Base-by-base conservation (phyloP, 495 filamentous ascomycete species). In the Cercophora samala region DNA sequence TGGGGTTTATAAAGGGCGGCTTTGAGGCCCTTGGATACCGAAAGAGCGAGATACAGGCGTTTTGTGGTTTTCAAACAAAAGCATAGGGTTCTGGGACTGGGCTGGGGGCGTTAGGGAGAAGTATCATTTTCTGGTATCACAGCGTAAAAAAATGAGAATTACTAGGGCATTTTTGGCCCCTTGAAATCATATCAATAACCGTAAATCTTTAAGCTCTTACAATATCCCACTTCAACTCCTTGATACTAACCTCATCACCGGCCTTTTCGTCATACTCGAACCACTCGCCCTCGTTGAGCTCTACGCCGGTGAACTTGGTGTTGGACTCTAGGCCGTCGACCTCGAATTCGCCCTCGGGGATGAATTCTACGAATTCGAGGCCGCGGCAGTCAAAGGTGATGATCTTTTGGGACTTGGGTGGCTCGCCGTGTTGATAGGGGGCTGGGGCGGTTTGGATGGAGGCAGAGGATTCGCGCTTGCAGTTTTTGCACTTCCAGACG, bases 401-500 rank as follows among this genome's bases (percentile, higher is more conserved):
- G 54, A 98, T 86, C 69, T 91, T 93, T 73, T 90, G 87, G 42
- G 80, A 78, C 67, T 87, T 91, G 13, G 90, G 83, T 26, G 93
- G 91, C 55, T 89, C 89, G 3, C 78, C 74, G 15, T 86, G 85
- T 56, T 86, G 75, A 69, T 96, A 97, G 2, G 88, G 70, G 54
- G 84, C 85, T 0, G 95, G 94, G 0, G 87, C 81, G 2, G 85
- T 81, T 60, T 84, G 88, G 75, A 98, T 93, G 52, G 85, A 81
- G 37, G 84, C 84, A 51, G 86, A 86, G 5, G 84, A 86, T 64
- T 87, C 85, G 66, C 85, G 15, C 82, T 87, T 89, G 86, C 92
- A 99, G 69, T 91, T 89, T 76, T 92, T 96, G 84, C 95, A 99
- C 74, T 87, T 91, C 94, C 94, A 98, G 58, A 99, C 95, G 76